Base-by-base conservation (phyloP, 148 eudicot genomes). In the Nepenthes mirabilis region DNA sequence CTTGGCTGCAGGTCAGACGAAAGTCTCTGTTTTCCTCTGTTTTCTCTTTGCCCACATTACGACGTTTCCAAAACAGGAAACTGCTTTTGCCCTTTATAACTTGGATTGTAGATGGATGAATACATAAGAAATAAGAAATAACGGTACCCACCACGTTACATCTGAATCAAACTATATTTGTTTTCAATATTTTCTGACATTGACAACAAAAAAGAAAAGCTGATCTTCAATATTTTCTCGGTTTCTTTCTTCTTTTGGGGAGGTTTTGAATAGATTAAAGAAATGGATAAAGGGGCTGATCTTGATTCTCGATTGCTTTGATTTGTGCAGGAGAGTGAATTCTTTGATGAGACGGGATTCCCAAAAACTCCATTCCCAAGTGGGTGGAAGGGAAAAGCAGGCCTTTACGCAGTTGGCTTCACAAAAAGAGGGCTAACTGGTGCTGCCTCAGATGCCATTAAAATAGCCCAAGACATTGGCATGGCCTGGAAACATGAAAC, bases 401-500 rank as follows among this genome's bases (percentile, higher is more conserved):
- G 97, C n/a, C 71, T 91, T 1, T 91, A 91, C 64, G 96, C 96
- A 3, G 87, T 79, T 59, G 97, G 97, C 53, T 91, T 91, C 69
- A 83, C 97, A 66, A 80, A 84, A 70, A 82, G 74, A 85, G 96
- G 97, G 70, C 83, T 85, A 0, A 69, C 97, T 34, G 97, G 97
- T 66, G 88, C 82, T 53, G 80, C 96, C 7, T 62, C 58, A 5
- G 97, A 91, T 65, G 96, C 97, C 1, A 57, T 63, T 1, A 83
- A 70, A 59, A 79, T 83, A 59, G 83, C 97, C 34, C 65, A 80
- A 68, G 96, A 91, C 48, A 85, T 91, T 68, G 74, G 77, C 59
- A 64, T 58, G 36, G 78, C 77, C 9, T 85, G 86, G 77, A 85
- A 85, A 57, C 68, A 80, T 14, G 87, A 87, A 49, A 70, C 83